Conservation (phyloP, 306 rosid genomes). For the Cicer chorassanicum region DNA sequence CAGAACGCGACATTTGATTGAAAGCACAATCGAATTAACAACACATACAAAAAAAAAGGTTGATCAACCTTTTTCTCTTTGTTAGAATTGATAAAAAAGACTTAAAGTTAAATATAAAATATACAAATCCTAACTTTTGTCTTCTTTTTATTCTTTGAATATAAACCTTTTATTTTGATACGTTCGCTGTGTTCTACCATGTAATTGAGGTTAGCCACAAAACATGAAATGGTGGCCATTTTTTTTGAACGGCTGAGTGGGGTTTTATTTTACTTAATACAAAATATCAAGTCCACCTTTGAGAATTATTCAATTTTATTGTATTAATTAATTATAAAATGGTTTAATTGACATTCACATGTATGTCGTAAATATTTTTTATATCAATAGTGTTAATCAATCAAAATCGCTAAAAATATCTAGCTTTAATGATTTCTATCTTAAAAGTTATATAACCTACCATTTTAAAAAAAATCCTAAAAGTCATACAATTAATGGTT, state of each 20-base stretch:
- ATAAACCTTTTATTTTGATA: conserved; percentile 45
- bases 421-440: no score
- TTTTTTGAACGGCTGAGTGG: conserved; percentile 26
- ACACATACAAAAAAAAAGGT: conserved; percentile 41
- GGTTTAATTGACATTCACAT: no score
- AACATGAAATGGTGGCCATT: neutral
- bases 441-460: no score
- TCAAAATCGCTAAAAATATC: no score
- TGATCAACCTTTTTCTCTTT: conserved; percentile 15
- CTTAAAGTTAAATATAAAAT: neutral
- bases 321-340: no score
- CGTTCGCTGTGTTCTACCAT: conserved; percentile 37
- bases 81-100: conserved; percentile 29
- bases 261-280: conserved; percentile 30
- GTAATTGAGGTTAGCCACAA: conserved; percentile 45
- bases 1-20: conserved; percentile 44
- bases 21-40: conserved; percentile 45
- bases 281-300: conserved; percentile 35
- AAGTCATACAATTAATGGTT: no score
- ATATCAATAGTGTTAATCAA: no score
- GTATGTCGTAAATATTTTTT: no score
- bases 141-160: conserved; percentile 3
- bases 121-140: conserved; percentile 44
- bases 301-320: neutral
- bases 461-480: no score